Evolutionary conservation across 1,284 basidiomycete genomes (phyloP).

Genomic region (Mycena sp.): DNA sequence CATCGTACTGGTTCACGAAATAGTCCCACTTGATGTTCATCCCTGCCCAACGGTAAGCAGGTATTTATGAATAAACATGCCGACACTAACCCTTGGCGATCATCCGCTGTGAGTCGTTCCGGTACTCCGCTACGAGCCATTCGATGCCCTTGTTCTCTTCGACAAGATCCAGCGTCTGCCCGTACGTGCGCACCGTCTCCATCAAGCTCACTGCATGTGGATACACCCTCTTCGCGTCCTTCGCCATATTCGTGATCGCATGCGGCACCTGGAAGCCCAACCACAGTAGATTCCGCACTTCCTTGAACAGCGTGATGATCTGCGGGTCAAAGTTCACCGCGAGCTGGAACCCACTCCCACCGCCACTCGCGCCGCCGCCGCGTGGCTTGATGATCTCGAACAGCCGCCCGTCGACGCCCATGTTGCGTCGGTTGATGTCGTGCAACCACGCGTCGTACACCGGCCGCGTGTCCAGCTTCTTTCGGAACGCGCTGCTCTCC

Average conservation of each 20-base stretch:
- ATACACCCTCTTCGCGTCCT: constrained; percentile 97
- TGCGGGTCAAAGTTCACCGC: constrained; percentile 98
- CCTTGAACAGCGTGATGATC: constrained; percentile 98
- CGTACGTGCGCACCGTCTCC: constrained; percentile 97
- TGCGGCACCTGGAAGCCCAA: constrained; percentile 95
- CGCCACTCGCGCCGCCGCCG: constrained; percentile 43
- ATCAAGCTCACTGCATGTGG: constrained; percentile 98
- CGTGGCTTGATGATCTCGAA: constrained; percentile 93
- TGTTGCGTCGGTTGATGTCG: constrained; percentile 92
- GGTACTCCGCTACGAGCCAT: constrained; percentile 92
- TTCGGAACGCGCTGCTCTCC: constrained; percentile 91
- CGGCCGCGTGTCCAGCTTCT: constrained; percentile 94
- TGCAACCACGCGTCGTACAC: constrained; percentile 97
- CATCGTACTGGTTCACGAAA: constrained; percentile 92
- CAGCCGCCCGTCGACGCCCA: constrained; percentile 94
- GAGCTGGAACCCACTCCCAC: constrained; percentile 80
- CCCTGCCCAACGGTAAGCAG: constrained; percentile 52
- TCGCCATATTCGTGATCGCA: constrained; percentile 94
- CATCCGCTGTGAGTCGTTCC: constrained; percentile 92
- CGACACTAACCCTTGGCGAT: constrained; percentile 76
- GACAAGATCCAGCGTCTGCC: constrained; percentile 91
- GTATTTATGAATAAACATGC: constrained; percentile 1
- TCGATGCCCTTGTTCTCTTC: constrained; percentile 91
- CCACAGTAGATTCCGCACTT: constrained; percentile 96
- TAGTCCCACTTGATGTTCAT: constrained; percentile 98